phyloP scores from a whole-genome alignment of 2,329 filamentous ascomycete species.

The Talaromyces sp. region DNA sequence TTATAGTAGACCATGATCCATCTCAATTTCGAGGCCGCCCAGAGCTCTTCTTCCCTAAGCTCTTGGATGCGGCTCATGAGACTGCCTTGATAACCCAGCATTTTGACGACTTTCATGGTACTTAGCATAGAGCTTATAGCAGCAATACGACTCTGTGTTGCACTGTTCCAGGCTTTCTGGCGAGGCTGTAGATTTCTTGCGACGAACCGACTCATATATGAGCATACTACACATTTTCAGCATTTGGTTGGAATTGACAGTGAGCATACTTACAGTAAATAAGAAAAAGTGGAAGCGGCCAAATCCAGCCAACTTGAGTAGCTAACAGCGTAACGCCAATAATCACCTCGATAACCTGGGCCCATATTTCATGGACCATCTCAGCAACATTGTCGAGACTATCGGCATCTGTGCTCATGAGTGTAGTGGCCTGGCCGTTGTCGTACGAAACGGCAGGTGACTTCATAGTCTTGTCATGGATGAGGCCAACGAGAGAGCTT shows the following conservation, averaged over 20 bases:
- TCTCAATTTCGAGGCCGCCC: slow-evolving; percentile 40
- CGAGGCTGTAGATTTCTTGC: slow-evolving; percentile 36
- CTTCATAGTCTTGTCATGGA: slow-evolving; percentile 45
- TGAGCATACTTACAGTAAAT: slow-evolving; percentile 32
- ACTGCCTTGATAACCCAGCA: slow-evolving; percentile 45
- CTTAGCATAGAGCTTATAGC: slow-evolving; percentile 47
- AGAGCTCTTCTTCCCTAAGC: slow-evolving; percentile 39
- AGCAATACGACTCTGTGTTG: slow-evolving; percentile 49
- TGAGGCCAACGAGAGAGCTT: slow-evolving; percentile 44
- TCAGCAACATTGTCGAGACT: slow-evolving; percentile 39
- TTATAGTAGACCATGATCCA: slow-evolving; percentile 40
- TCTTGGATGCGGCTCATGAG: slow-evolving; percentile 37
- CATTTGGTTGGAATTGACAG: not conserved
- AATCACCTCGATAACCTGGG: slow-evolving; percentile 42
- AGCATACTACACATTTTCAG: slow-evolving; percentile 26
- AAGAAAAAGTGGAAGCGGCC: slow-evolving; percentile 40
- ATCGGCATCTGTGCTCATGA: slow-evolving; percentile 48
- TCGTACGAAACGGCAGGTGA: slow-evolving; percentile 32
- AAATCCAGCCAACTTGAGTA: slow-evolving; percentile 42
- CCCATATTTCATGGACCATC: slow-evolving; percentile 45
- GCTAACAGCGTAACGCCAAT: slow-evolving; percentile 44
- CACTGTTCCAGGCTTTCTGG: slow-evolving; percentile 49
- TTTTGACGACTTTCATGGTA: slow-evolving; percentile 52
- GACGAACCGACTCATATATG: slow-evolving; percentile 32
- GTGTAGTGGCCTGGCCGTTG: slow-evolving; percentile 37